Evolutionary conservation across 768 basidiomycete genomes (phyloP).

Genomic region (Naganishia vaughanmartiniae): DNA sequence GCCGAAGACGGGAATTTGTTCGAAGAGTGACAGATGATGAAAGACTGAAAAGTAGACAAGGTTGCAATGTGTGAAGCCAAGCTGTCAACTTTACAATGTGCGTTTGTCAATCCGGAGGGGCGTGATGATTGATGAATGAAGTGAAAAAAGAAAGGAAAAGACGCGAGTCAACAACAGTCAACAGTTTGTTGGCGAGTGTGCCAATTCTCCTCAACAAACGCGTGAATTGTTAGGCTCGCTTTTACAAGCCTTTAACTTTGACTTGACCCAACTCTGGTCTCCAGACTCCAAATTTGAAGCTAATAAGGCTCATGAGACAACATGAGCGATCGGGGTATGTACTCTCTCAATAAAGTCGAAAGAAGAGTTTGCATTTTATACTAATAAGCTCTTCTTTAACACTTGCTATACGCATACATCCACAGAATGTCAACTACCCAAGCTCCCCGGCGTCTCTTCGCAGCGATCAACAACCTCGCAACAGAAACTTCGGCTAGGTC

Average conservation of each 20-base stretch:
- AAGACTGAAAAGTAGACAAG: neutral
- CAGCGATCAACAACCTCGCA: neutral
- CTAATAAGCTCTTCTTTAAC: neutral
- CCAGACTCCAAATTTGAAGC: too few relatives aligned
- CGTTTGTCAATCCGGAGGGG: too few relatives aligned
- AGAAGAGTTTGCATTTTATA: too few relatives aligned
- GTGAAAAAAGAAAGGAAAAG: conserved; percentile 6
- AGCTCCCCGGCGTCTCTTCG: neutral
- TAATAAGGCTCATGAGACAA: neutral
- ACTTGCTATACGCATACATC: neutral
- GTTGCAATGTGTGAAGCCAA: neutral
- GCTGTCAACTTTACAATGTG: neutral
- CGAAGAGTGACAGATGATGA: neutral
- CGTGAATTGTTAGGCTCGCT: conserved; percentile 17
- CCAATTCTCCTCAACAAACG: neutral
- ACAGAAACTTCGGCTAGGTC: neutral
- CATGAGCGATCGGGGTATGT: neutral
- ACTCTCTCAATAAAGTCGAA: too few relatives aligned
- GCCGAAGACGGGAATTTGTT: too few relatives aligned
- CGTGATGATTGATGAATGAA: neutral
- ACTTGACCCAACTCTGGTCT: neutral
- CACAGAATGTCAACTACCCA: neutral
- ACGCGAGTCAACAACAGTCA: neutral
- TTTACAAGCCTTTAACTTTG: neutral
- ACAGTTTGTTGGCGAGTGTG: too few relatives aligned